phyloP scores from a whole-genome alignment of 179 eudicot genomes.

The Patellifolia procumbens region DNA sequence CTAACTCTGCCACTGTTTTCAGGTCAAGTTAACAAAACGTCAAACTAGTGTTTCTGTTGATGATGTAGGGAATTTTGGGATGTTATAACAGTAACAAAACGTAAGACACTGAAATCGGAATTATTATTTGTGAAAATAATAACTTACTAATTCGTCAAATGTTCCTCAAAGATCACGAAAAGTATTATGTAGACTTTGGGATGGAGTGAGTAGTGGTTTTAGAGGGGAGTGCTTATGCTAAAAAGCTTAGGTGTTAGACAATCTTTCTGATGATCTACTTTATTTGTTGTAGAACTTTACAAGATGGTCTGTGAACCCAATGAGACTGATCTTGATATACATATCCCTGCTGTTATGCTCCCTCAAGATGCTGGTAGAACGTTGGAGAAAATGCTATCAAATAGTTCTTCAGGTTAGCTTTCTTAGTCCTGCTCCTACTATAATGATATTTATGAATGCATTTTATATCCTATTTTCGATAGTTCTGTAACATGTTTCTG shows the following conservation, averaged over 20 bases:
- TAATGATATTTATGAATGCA: background rate
- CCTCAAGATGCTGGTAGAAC: conserved; percentile 73
- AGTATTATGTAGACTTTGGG: background rate
- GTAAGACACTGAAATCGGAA: background rate
- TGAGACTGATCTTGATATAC: conserved; percentile 82
- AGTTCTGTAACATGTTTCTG: background rate
- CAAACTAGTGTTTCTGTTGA: background rate
- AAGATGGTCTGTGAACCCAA: conserved; percentile 90
- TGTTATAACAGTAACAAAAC: background rate
- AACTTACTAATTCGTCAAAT: background rate
- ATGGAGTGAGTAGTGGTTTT: background rate
- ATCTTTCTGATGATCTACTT: background rate
- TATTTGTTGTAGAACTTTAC: conserved; percentile 65
- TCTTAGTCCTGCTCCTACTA: background rate
- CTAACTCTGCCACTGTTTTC: background rate
- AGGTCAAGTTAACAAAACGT: background rate
- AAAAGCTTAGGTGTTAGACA: too few species aligned
- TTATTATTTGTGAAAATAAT: background rate
- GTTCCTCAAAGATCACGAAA: background rate
- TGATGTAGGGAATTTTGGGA: background rate
- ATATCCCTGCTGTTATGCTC: conserved; percentile 80
- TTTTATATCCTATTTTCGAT: background rate
- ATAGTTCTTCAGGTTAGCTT: conserved; percentile 58
- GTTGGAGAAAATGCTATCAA: conserved; percentile 62
- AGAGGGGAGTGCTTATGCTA: too few species aligned